phyloP scores from a whole-genome alignment of 2,329 filamentous ascomycete genomes.

The Fusarium mexicanum region DNA sequence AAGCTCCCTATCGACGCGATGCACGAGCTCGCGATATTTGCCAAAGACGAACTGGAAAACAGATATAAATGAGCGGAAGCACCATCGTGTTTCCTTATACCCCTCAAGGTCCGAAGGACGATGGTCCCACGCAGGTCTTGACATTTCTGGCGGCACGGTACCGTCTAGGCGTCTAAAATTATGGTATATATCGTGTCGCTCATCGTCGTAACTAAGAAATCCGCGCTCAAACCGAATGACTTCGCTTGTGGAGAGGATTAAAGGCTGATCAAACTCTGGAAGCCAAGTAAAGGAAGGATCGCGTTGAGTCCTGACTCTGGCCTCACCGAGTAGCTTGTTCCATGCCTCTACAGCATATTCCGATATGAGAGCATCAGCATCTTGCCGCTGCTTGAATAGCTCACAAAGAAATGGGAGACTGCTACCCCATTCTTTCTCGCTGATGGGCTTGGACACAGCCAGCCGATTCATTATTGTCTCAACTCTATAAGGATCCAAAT shows the following conservation, averaged over 20 bases:
- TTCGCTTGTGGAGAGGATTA: not conserved
- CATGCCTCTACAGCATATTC: not conserved
- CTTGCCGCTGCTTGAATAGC: not conserved
- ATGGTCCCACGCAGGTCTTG: not conserved
- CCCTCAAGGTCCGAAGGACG: not conserved
- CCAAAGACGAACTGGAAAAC: not conserved
- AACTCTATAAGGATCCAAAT: no score
- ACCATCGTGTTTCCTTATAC: not conserved
- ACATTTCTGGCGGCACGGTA: not conserved
- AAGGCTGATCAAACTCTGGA: not conserved
- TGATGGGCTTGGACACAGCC: no score
- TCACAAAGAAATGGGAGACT: not conserved
- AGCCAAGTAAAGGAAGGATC: not conserved
- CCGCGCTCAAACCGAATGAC: not conserved
- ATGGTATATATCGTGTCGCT: not conserved
- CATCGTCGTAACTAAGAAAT: fast-evolving
- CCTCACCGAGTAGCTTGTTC: not conserved
- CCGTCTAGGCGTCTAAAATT: fast-evolving
- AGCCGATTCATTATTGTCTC: no score
- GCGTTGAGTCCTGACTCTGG: not conserved
- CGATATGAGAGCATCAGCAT: not conserved
- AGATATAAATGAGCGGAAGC: not conserved
- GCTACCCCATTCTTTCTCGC: not conserved
- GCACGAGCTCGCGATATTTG: not conserved
- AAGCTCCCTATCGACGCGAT: not conserved